Conservation (phyloP, 2,329 filamentous ascomycete genomes). For the Colletotrichum siamense region DNA sequence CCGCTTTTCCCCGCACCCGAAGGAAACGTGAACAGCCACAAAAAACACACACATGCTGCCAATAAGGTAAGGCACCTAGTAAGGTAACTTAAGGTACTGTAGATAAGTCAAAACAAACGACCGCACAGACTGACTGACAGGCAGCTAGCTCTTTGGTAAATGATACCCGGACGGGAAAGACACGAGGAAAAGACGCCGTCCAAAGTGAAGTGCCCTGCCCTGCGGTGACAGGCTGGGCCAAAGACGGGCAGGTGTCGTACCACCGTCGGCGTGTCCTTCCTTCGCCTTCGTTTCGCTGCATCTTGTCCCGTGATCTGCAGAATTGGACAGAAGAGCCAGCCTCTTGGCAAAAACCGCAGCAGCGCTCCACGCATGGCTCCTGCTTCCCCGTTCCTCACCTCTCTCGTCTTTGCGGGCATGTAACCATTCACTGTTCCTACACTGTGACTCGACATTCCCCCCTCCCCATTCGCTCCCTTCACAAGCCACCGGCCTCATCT, state of each 20-base stretch:
- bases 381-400: not conserved
- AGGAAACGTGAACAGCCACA: not conserved
- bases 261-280: not conserved
- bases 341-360: not conserved
- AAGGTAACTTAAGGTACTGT: not conserved
- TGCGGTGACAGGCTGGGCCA: not conserved
- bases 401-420: not conserved
- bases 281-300: not conserved
- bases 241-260: not conserved
- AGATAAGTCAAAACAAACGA: not conserved
- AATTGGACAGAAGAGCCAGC: not conserved
- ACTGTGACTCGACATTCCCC: not conserved
- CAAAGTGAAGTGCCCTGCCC: not conserved
- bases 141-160: not conserved
- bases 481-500: slow-evolving; percentile 14
- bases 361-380: not conserved
- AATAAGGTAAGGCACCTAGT: not conserved
- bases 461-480: not conserved
- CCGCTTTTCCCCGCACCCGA: not conserved
- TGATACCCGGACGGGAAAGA: not conserved
- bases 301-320: not conserved
- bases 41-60: not conserved
- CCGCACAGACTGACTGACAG: not conserved
- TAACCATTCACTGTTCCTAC: not conserved
- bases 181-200: not conserved